Base-by-base conservation (phyloP, 352 stramenopile genomes). In the Detonula confervacea region DNA sequence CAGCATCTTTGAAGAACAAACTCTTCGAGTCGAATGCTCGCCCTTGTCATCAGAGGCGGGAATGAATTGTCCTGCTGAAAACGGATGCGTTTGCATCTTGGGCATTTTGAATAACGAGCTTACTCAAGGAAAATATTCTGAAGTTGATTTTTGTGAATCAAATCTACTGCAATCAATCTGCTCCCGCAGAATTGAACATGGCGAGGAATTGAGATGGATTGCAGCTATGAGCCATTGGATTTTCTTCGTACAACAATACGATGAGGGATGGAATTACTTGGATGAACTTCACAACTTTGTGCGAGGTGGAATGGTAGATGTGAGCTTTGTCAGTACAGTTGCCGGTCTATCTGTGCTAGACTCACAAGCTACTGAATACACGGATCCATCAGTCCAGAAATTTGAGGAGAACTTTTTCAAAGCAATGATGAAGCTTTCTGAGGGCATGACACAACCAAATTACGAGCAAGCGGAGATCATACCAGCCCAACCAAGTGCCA, bases 131-230 rank as follows among this genome's bases (percentile, higher is more conserved):
- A 27, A 49, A 22, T 74, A 56, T 74, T 60, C 65, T 24, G 42
- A 25, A 2, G 24, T 72, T 3, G 20, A 81, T 30, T 81, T 81
- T 64, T 81, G 73, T 25, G 16, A 47, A n/a, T 30, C 30, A 3
- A 51, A 63, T 64, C 30, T 42, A 0, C 51, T 64, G 27, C 18
- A 81, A 63, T 72, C 64, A 33, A 67, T 77, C 22, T 81, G 73
- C 54, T 63, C 47, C 42, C 62, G 29, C 22, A 56, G 55, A 33
- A 16, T 73, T 5, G 37, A 66, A 5, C 39, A 81, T 30, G 59
- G 64, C 20, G 37, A 75, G n/a, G 65, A 77, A 49, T 52, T 81
- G 27, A 60, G 60, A 55, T 81, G 64, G 64, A 56, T 81, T 22
- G 18, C 49, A 7, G 39, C 65, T 14, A 72, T 81, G 64, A 39